Conservation (phyloP, 495 filamentous ascomycete genomes). For the Talaromyces proteolyticus region DNA sequence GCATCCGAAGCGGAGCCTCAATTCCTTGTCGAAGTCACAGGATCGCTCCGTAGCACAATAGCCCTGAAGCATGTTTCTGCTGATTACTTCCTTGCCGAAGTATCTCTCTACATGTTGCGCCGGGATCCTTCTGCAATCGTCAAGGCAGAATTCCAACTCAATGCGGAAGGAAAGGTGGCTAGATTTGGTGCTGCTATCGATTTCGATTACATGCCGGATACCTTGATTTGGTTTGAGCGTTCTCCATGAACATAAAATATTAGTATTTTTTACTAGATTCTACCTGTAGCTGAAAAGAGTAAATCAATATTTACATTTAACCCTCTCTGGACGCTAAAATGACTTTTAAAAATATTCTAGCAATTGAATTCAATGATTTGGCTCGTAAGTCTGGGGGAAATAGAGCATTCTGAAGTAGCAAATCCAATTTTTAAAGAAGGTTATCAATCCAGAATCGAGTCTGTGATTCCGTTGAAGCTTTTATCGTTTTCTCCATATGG, state of each 20-base stretch:
- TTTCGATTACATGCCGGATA: constrained; percentile 3
- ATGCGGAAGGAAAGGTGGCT: background rate
- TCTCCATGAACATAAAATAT: background rate
- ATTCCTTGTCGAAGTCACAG: background rate
- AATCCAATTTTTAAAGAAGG: constrained; percentile 1
- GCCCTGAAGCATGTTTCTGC: background rate
- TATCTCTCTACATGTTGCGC: background rate
- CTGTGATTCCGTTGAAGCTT: background rate
- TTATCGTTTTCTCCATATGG: constrained; percentile 1
- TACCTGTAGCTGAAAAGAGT: background rate
- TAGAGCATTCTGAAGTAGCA: too few relatives aligned
- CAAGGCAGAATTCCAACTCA: constrained; percentile 1
- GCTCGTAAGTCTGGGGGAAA: too few relatives aligned
- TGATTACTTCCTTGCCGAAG: background rate
- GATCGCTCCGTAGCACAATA: background rate
- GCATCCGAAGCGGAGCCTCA: background rate
- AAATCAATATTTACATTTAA: background rate
- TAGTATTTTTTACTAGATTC: background rate
- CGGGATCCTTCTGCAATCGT: background rate
- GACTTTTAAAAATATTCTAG: background rate
- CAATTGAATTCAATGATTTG: background rate
- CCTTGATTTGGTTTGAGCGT: constrained; percentile 2
- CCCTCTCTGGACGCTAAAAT: background rate
- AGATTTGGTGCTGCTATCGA: constrained; percentile 5
- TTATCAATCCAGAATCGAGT: background rate